Percentiles rank a stretch among this genome's conserved stretches.
These are phyloP conservation scores for Triticum dicoccoides DNA, from an alignment of 176 grass and related monocot genomes.

Conservation along the genomic window DNA sequence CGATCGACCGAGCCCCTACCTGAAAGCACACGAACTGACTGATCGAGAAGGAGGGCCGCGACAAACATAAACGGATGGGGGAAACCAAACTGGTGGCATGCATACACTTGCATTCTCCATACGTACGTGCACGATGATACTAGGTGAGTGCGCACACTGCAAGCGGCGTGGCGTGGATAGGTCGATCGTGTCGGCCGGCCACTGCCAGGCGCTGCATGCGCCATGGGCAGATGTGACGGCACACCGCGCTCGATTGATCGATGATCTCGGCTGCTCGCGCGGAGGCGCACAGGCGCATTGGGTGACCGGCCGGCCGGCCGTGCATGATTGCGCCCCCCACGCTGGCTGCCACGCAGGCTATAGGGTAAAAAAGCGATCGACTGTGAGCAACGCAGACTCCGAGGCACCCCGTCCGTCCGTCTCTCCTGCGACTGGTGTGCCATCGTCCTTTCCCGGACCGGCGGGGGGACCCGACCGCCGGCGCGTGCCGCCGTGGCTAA, in stretches of 20 bases:
- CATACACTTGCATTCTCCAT: background rate
- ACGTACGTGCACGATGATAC: background rate
- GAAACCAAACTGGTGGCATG: background rate
- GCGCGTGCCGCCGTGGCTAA: slow-evolving; percentile 4
- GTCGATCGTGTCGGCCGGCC: background rate
- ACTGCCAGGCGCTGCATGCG: background rate
- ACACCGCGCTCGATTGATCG: background rate
- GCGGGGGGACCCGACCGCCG: background rate
- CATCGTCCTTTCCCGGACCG: slow-evolving; percentile 26
- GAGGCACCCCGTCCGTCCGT: background rate
- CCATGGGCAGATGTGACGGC: background rate
- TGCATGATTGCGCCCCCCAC: slow-evolving; percentile 1
- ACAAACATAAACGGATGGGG: background rate
- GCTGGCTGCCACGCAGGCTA: background rate
- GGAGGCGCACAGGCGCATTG: background rate
- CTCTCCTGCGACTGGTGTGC: background rate
- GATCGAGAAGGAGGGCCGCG: background rate
- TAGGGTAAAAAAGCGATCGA: background rate
- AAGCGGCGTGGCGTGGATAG: background rate
- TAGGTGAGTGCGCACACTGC: background rate
- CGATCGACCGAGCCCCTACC: background rate
- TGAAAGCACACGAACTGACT: background rate
- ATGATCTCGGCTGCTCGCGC: background rate
- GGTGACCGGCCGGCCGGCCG: background rate
- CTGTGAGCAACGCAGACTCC: background rate